These are phyloP conservation scores for Alloteropsis semialata DNA, from an alignment of 176 grass and related monocot species.

Conservation along the genomic window DNA sequence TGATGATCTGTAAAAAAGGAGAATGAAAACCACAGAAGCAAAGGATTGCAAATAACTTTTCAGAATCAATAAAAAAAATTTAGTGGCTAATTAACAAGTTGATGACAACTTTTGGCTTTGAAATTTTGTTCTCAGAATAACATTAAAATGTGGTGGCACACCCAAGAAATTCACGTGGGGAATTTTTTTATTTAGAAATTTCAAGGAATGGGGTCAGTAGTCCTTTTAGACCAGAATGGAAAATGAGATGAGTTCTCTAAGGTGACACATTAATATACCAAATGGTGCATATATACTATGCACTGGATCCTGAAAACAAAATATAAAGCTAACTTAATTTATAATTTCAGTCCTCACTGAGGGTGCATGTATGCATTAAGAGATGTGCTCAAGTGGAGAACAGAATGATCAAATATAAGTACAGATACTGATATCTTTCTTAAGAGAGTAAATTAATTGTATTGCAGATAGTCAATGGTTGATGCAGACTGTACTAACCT, in stretches of 20 bases:
- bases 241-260: constrained; percentile 11
- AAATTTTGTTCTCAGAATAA: constrained; percentile 28
- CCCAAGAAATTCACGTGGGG: constrained; percentile 24
- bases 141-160: constrained; percentile 28
- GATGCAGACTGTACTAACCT: constrained; percentile 35
- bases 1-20: not conserved
- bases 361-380: not conserved
- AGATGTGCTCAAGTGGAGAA: constrained; percentile 14
- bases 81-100: constrained; percentile 26
- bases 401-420: not conserved
- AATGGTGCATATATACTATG: not conserved
- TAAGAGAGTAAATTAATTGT: not conserved
- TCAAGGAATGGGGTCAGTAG: constrained; percentile 5
- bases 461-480: constrained; percentile 9
- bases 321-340: constrained; percentile 20
- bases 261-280: not conserved
- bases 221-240: constrained; percentile 20
- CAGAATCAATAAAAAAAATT: constrained; percentile 3
- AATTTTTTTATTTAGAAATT: constrained; percentile 24
- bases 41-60: not conserved
- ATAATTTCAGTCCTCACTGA: not conserved
- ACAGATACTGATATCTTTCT: constrained; percentile 4
- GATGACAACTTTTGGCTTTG: not conserved
- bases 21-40: not conserved
- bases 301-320: not conserved